These are phyloP conservation scores for Boletus pseudo-olivaceus DNA, from an alignment of 768 basidiomycete species.

Conservation along the genomic window DNA sequence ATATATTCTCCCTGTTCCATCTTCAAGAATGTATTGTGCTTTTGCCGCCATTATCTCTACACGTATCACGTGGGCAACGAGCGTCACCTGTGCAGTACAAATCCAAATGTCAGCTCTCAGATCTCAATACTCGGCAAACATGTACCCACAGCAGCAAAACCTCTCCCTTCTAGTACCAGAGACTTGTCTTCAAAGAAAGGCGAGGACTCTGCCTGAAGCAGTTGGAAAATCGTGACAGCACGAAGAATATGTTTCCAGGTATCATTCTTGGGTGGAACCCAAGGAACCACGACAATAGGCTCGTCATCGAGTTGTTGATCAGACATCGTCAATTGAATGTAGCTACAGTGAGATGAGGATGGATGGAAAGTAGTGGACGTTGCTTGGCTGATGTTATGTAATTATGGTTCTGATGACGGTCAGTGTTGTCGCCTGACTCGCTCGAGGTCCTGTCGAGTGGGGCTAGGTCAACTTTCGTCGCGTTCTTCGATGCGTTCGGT, in stretches of 20 bases:
- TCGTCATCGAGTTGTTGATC: slow-evolving; percentile 4
- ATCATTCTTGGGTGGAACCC: not conserved
- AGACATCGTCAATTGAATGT: slow-evolving; percentile 5
- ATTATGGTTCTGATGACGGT: not conserved
- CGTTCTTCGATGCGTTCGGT: not conserved
- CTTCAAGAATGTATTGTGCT: slow-evolving; percentile 30
- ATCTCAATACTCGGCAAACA: not conserved
- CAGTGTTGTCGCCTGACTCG: too few species aligned
- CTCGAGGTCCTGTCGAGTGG: not conserved
- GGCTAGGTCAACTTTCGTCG: not conserved
- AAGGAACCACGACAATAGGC: slow-evolving; percentile 1
- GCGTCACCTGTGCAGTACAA: slow-evolving; percentile 35
- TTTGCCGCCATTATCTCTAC: slow-evolving; percentile 11
- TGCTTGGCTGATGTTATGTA: slow-evolving; percentile 4
- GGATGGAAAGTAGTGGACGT: not conserved
- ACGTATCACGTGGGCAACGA: slow-evolving; percentile 44
- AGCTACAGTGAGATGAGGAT: not conserved
- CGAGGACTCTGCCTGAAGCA: slow-evolving; percentile 39
- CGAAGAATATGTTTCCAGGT: slow-evolving; percentile 24
- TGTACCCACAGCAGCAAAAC: slow-evolving; percentile 24
- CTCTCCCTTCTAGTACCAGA: slow-evolving; percentile 44
- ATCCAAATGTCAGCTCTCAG: slow-evolving; percentile 25
- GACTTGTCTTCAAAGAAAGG: slow-evolving; percentile 37
- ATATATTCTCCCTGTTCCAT: slow-evolving; percentile 34
- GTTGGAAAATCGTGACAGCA: slow-evolving; percentile 56